A percentile compares a stretch with the other conserved stretches of the same genome.
These are phyloP conservation scores for Zymoseptoria brevis DNA, from an alignment of 2,329 filamentous ascomycete genomes.

Conservation along the genomic window DNA sequence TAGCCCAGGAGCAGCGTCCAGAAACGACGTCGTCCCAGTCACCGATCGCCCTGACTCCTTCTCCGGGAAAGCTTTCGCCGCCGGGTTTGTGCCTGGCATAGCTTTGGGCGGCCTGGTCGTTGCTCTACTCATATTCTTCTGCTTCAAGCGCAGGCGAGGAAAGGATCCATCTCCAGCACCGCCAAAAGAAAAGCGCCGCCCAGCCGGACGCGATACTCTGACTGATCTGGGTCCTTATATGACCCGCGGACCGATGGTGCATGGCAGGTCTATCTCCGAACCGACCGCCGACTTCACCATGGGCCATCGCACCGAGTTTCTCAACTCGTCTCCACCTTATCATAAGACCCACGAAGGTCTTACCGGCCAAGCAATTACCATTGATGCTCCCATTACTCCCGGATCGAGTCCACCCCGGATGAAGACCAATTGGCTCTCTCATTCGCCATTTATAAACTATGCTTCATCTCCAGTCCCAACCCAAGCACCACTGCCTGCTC, in stretches of 20 bases:
- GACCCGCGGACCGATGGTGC: constrained; percentile 18
- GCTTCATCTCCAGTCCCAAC: constrained; percentile 18
- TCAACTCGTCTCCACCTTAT: constrained; percentile 24
- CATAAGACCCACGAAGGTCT: constrained; percentile 4
- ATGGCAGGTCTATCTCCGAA: constrained; percentile 29
- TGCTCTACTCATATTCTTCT: constrained; percentile 22
- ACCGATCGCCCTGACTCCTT: constrained; percentile 13
- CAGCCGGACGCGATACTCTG: constrained; percentile 19
- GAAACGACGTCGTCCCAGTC: background rate
- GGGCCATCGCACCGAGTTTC: constrained; percentile 28
- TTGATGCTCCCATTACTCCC: constrained; percentile 9
- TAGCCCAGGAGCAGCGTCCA: background rate
- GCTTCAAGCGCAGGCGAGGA: constrained; percentile 11
- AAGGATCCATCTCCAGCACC: constrained; percentile 6
- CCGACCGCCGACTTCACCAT: constrained; percentile 20
- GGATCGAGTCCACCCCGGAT: constrained; percentile 7
- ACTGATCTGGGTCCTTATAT: constrained; percentile 20
- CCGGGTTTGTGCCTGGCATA: constrained; percentile 30
- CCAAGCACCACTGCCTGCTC: constrained; percentile 23
- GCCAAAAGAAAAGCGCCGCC: constrained; percentile 18
- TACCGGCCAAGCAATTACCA: background rate
- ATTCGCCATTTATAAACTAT: constrained; percentile 25
- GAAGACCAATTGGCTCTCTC: constrained; percentile 17
- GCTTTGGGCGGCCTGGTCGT: constrained; percentile 22
- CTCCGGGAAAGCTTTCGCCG: constrained; percentile 28